Evolutionary conservation across 2,329 filamentous ascomycete species (phyloP).

Genomic region (Phialemonium atrogriseum): DNA sequence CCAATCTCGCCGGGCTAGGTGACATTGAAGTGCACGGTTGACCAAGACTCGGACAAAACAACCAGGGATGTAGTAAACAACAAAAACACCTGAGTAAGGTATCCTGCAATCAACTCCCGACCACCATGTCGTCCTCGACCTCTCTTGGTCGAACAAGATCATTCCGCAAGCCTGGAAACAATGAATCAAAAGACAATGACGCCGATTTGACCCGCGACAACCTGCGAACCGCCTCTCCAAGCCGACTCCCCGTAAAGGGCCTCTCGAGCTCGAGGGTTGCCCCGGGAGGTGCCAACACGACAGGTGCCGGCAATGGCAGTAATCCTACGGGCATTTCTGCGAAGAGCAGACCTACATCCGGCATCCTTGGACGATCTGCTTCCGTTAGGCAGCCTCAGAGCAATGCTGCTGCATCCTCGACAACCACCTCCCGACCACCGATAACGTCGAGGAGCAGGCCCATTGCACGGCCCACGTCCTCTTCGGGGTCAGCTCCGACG

Average conservation of each 20-base stretch:
- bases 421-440: constrained; percentile 6
- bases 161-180: constrained; percentile 31
- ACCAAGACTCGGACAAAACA: no score
- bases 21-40: no score
- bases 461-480: constrained; percentile 8
- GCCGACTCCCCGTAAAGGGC: constrained; percentile 41
- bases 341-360: constrained; percentile 12
- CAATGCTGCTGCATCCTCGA: constrained; percentile 2
- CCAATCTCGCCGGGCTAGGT: no score
- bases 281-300: no score
- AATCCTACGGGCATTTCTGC: no score
- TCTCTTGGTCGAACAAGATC: constrained; percentile 37
- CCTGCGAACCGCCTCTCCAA: constrained; percentile 35
- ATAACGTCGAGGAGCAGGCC: constrained; percentile 12
- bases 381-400: constrained; percentile 6
- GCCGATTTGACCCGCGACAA: constrained; percentile 4
- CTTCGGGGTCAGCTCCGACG: constrained; percentile 7
- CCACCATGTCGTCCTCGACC: constrained; percentile 30
- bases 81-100: constrained; percentile 2
- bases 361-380: constrained; percentile 10
- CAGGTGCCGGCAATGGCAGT: constrained; percentile 1
- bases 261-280: constrained; percentile 16
- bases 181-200: constrained; percentile 7
- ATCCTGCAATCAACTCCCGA: constrained; percentile 2
- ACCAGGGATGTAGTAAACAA: no score